Evolutionary conservation across 352 stramenopile species (phyloP).

Genomic region (Pythium dissimile): DNA sequence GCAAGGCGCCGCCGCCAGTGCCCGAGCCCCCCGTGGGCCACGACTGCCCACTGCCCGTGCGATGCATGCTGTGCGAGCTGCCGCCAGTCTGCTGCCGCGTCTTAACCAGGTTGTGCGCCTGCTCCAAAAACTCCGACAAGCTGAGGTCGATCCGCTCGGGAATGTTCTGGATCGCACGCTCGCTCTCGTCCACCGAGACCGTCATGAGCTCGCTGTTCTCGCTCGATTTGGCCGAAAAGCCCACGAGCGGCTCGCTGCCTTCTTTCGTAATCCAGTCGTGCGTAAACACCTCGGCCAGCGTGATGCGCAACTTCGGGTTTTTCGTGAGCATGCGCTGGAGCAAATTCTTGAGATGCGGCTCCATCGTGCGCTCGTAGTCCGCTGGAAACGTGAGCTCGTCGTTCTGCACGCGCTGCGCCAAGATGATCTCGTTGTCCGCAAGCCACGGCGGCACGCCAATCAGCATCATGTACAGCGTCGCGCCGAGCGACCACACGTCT

Average conservation of each 20-base stretch:
- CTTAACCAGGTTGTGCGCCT: slow-evolving; percentile 80
- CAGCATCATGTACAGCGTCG: slow-evolving; percentile 92
- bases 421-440: slow-evolving; percentile 87
- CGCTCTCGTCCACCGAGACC: slow-evolving; percentile 80
- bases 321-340: slow-evolving; percentile 91
- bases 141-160: slow-evolving; percentile 81
- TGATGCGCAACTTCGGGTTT: slow-evolving; percentile 75
- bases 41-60: slow-evolving; percentile 14
- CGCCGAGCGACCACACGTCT: slow-evolving; percentile 88
- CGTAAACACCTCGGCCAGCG: slow-evolving; percentile 78
- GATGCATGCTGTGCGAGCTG: slow-evolving; percentile 16
- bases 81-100: slow-evolving; percentile 36
- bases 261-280: slow-evolving; percentile 94
- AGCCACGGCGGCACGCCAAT: slow-evolving; percentile 89
- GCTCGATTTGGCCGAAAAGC: slow-evolving; percentile 39
- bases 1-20: not conserved
- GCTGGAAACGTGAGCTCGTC: slow-evolving; percentile 86
- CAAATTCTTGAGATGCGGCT: slow-evolving; percentile 89
- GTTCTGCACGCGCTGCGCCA: slow-evolving; percentile 82
- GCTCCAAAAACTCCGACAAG: slow-evolving; percentile 61
- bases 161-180: slow-evolving; percentile 85
- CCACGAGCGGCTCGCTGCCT: slow-evolving; percentile 76
- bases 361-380: slow-evolving; percentile 66
- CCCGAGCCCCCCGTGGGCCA: slow-evolving; percentile 10
- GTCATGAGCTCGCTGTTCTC: slow-evolving; percentile 52